Base-by-base conservation (phyloP, 495 filamentous ascomycete species). In the Neurospora sp. region DNA sequence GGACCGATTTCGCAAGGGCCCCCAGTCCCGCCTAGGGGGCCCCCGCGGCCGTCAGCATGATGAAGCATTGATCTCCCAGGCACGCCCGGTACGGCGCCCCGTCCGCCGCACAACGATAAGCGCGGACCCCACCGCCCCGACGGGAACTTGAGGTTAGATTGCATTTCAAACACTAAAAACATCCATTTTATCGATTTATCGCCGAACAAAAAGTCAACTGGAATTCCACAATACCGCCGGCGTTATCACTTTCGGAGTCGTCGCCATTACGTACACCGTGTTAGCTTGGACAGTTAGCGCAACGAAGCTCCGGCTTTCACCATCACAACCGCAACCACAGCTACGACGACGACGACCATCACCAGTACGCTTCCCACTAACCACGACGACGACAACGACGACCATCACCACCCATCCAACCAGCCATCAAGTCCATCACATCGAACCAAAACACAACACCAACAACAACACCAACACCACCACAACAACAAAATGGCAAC, bases 401-500 rank as follows among this genome's bases (percentile, higher is more conserved):
- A 44, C 3, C 35, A 37, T 14, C 11, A 11, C 41, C 41, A 44
- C 41, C 5, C 16, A 44, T 44, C 39, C 14, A 14, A 44, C 41
- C 41, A 42, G 14, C 40, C 40, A 42, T 14, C 40, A 14, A 42
- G 11, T 1, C 16, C 44, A 7, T 23, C n/a, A 18, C 44, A 7
- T 23, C n/a, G 10, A 16, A 14, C 35, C 46, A 54, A 16, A 31
- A 23, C 40, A 49, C 37, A 2, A 16, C 16, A 4, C 38, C 1
- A 54, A 23, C 10, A 12, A 27, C 49, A 27, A 14, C 23, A 62
- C 6, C 49, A 27, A 14, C 23, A 62, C 6, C 23, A 16, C 10
- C n/a, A 31, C 5, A 49, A 9, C 46, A 70, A 74, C 18, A 27
- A 44, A 72, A 82, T 81, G 77, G 73, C 79, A 41, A 77, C 79